Evolutionary conservation across 2,329 filamentous ascomycete species (phyloP).

Genomic region (Elsinoe batatas): DNA sequence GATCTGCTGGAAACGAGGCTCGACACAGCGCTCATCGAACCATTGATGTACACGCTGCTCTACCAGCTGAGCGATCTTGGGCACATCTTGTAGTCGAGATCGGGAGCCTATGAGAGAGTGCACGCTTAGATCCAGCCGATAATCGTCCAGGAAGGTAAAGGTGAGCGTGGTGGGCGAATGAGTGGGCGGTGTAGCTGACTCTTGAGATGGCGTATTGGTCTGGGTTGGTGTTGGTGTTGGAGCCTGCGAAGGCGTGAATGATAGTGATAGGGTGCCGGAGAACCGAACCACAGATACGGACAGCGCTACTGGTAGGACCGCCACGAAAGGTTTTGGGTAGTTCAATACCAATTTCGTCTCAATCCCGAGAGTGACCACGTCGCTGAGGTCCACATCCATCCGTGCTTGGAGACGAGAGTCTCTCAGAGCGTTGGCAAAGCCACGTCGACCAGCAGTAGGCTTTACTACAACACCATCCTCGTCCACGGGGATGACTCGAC

Average conservation of each 20-base stretch:
- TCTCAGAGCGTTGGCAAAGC: conserved; percentile 27
- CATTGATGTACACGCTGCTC: conserved; percentile 71
- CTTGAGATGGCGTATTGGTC: conserved; percentile 21
- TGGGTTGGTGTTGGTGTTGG: conserved; percentile 18
- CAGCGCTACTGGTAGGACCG: conserved; percentile 82
- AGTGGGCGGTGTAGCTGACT: conserved; percentile 23
- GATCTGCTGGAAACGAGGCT: conserved; percentile 80
- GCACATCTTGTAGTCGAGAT: conserved; percentile 73
- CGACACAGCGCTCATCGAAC: conserved; percentile 80
- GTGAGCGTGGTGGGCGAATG: conserved; percentile 63
- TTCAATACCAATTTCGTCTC: conserved; percentile 93
- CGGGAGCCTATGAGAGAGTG: conserved; percentile 69
- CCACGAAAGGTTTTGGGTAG: conserved; percentile 81
- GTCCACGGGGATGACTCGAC: conserved; percentile 83
- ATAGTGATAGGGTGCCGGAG: conserved; percentile 86
- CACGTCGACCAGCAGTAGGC: conserved; percentile 28
- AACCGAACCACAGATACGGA: conserved; percentile 89
- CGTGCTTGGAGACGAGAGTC: conserved; percentile 78
- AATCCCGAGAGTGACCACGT: conserved; percentile 87
- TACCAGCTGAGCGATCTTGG: conserved; percentile 77
- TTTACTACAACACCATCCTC: conserved; percentile 56
- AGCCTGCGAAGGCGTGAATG: conserved; percentile 64
- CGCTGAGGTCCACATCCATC: conserved; percentile 94
- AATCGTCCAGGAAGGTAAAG: conserved; percentile 88
- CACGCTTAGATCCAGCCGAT: conserved; percentile 72